Evolutionary conservation across 257 asterid species (phyloP), one percentile per base, ranked within the genome.

Genomic region (Jacaranda copaia): DNA sequence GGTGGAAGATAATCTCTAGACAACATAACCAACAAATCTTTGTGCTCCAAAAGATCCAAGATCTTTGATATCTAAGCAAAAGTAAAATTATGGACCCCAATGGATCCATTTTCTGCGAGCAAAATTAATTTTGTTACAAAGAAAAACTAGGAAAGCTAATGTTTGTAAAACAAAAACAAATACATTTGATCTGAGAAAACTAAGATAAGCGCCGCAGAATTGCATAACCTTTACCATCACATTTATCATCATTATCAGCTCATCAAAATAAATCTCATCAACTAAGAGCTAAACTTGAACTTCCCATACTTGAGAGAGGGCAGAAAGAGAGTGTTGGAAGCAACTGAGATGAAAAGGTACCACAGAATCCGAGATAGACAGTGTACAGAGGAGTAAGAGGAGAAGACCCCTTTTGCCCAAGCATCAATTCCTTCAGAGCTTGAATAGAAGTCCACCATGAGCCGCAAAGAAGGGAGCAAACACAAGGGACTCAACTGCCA

Each of bases 401-500:
- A 65, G 16, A 51, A 8, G 39, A 40, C 4, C 8, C 48, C 8
- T 40, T 40, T 7, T 8, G 12, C 59, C 61, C 5, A 32, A 15
- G 8, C 8, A 57, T 14, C 7, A 13, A 38, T 25, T 36, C 15
- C 42, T 53, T 74, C 56, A 77, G 72, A 77, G 63, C 82, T 88
- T 90, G 25, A 90, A 88, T 3, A 90, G 86, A 42, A 88, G 64
- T 8, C 93, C 91, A 18, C 92, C 96, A 16, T 90, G 92, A 38
- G 90, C 80, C 49, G 92, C 93, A 20, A 90, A 90, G 85, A 90
- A 90, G 59, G 93, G 92, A 55, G 93, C 96, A 72, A 90, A 90
- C 0, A 90, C 93, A 15, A 90, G 89, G 0, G 96, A 90, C 79
- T 90, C 96, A 6, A 90, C 93, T 0, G 96, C 96, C 96, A 90